phyloP scores from a whole-genome alignment of 176 grass and related monocot genomes.

The Lolium rigidum region DNA sequence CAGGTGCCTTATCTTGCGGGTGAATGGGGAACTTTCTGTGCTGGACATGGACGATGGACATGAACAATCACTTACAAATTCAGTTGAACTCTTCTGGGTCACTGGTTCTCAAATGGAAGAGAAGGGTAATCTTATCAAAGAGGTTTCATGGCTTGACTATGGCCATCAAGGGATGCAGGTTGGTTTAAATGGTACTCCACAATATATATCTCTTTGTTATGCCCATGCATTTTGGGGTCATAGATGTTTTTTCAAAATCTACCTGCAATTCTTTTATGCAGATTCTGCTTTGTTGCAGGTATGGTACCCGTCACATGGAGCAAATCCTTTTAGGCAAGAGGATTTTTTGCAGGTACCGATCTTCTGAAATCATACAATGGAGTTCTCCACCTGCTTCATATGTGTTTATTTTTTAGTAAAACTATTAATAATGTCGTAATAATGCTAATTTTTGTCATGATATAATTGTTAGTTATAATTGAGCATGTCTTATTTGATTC shows the following conservation, averaged over 20 bases:
- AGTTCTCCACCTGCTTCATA: constrained; percentile 35
- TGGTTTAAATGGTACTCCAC: constrained; percentile 38
- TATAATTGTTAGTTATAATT: constrained; percentile 29
- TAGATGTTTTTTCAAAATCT: background rate
- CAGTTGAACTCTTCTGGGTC: constrained; percentile 96
- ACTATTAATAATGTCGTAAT: constrained; percentile 6
- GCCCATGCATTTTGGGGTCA: background rate
- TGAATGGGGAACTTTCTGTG: constrained; percentile 93
- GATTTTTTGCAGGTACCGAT: constrained; percentile 91
- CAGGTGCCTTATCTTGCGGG: constrained; percentile 94
- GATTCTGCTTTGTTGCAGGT: constrained; percentile 65
- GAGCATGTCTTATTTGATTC: constrained; percentile 45
- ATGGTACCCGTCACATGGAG: constrained; percentile 92
- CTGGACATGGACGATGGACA: constrained; percentile 96
- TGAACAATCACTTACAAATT: constrained; percentile 87
- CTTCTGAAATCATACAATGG: background rate
- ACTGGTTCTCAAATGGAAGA: constrained; percentile 86
- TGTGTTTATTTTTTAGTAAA: constrained; percentile 1
- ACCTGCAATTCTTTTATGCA: constrained; percentile 20
- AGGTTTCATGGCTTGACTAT: constrained; percentile 99
- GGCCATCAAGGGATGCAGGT: constrained; percentile 99
- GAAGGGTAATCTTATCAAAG: constrained; percentile 94
- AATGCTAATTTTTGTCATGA: background rate
- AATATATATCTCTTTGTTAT: constrained; percentile 12
- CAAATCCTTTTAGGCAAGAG: constrained; percentile 93